Evolutionary conservation across 2,329 filamentous ascomycete genomes (phyloP), one percentile per base, ranked within the genome.

Genomic region (Acrocalymma vagum): DNA sequence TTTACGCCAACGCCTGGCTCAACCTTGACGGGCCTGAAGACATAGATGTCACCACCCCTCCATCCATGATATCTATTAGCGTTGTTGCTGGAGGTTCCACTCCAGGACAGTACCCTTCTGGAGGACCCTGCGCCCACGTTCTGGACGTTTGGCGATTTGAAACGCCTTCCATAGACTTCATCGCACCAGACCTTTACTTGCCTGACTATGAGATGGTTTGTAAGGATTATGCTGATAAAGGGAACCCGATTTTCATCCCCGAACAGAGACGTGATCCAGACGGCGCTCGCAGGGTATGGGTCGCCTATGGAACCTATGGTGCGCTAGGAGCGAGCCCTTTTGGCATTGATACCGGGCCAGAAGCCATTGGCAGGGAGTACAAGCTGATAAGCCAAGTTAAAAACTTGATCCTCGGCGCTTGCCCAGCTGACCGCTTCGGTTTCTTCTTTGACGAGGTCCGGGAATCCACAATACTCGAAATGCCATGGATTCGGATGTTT

Each of bases 181-280:
- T 79, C 11, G 65, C 72, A 0, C 77, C 77, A 0, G 77, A 79
- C 20, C 24, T 79, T 3, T 79, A 79, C 45, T 69, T 79, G n/a
- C 72, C 77, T 45, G 70, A 78, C 24, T 79, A 79, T 46, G 67
- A 71, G 29, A 55, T 45, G 1, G 66, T 73, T 0, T 80, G 77
- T 39, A 53, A 49, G 9, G 67, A 73, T 17, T 80, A 78, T 43
- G 55, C 69, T 3, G 73, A 77, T 33, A 59, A 68, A 3, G 57
- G 60, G 8, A 72, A 78, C 45, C 68, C 75, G 0, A 63, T 80
- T 0, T 79, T 80, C 47, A 78, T 80, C 25, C 78, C 78, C 0
- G 78, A 80, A 58, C 78, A 80, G 50, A 65, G 76, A 5, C 67
- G 78, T 9, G 77, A 79, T 38, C 74, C 75, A 63, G 50, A 57